phyloP scores from a whole-genome alignment of 1,284 basidiomycete species.

The Austroboletus niveus region DNA sequence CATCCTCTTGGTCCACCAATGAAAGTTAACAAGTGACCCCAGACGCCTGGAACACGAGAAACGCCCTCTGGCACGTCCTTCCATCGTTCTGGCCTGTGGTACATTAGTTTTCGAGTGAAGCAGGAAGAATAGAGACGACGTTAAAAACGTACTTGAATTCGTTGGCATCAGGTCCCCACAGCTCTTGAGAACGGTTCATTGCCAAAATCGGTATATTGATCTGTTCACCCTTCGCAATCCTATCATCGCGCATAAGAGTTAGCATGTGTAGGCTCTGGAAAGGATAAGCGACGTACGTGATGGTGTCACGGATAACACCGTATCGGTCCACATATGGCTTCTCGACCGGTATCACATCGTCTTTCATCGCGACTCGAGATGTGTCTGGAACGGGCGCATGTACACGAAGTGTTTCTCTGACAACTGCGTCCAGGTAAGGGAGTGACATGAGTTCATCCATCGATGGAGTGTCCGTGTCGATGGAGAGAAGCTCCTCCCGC shows the following conservation, averaged over 20 bases:
- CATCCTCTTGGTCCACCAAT: conserved; percentile 58
- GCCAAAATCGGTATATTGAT: conserved; percentile 39
- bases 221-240: conserved; percentile 36
- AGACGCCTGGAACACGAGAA: conserved; percentile 54
- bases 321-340: conserved; percentile 43
- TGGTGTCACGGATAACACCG: conserved; percentile 35
- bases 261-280: neutral
- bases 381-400: conserved; percentile 59
- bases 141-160: conserved; percentile 23
- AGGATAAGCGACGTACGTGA: conserved; percentile 11
- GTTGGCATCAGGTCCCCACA: conserved; percentile 48
- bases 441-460: conserved; percentile 60
- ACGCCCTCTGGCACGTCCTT: conserved; percentile 44
- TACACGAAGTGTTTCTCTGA: conserved; percentile 68
- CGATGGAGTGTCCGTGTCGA: conserved; percentile 48
- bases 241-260: conserved; percentile 8
- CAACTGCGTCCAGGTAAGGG: conserved; percentile 60
- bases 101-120: neutral
- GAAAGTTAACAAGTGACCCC: conserved; percentile 60
- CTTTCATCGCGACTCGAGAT: conserved; percentile 49
- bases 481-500: conserved; percentile 58
- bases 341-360: conserved; percentile 59
- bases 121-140: conserved; percentile 1
- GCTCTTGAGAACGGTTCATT: conserved; percentile 38
- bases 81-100: conserved; percentile 57